phyloP scores from a whole-genome alignment of 371 early-diverging fungal genomes.

The Haplosporangium sp. region DNA sequence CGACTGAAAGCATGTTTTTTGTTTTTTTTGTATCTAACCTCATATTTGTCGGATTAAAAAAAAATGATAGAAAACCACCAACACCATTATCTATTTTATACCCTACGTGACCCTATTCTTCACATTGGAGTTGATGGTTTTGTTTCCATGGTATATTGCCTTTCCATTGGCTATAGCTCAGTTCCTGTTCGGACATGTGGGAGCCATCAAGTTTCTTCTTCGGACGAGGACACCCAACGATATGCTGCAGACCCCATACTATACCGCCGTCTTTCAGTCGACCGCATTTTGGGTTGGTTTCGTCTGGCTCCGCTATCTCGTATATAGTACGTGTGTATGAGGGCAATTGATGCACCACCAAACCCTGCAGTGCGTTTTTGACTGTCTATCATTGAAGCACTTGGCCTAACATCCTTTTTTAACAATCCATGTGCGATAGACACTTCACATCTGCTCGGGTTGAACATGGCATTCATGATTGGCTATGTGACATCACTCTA shows the following conservation, averaged over 20 bases:
- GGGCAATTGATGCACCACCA: neutral
- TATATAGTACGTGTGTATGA: slow-evolving; percentile 32
- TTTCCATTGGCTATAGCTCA: slow-evolving; percentile 69
- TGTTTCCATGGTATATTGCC: slow-evolving; percentile 83
- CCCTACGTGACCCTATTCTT: slow-evolving; percentile 76
- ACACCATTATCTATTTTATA: slow-evolving; percentile 74
- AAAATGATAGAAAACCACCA: slow-evolving; percentile 60
- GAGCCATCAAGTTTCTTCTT: slow-evolving; percentile 71
- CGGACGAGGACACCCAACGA: slow-evolving; percentile 63
- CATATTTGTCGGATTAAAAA: too few species aligned
- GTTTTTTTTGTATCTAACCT: neutral
- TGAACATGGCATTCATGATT: slow-evolving; percentile 70
- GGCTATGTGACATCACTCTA: slow-evolving; percentile 70
- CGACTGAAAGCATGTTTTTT: neutral
- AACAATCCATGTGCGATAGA: slow-evolving; percentile 51
- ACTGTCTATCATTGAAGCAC: neutral
- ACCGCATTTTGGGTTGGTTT: slow-evolving; percentile 76
- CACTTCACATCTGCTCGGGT: slow-evolving; percentile 69
- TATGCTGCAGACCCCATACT: slow-evolving; percentile 82
- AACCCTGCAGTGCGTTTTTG: neutral
- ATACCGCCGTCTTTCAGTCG: slow-evolving; percentile 87
- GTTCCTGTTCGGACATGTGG: slow-evolving; percentile 68
- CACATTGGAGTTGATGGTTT: slow-evolving; percentile 65
- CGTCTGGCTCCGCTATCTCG: slow-evolving; percentile 64
- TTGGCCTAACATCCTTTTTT: neutral